These are phyloP conservation scores for Oryza nivara DNA, from an alignment of 176 grass and related monocot species.

Conservation along the genomic window DNA sequence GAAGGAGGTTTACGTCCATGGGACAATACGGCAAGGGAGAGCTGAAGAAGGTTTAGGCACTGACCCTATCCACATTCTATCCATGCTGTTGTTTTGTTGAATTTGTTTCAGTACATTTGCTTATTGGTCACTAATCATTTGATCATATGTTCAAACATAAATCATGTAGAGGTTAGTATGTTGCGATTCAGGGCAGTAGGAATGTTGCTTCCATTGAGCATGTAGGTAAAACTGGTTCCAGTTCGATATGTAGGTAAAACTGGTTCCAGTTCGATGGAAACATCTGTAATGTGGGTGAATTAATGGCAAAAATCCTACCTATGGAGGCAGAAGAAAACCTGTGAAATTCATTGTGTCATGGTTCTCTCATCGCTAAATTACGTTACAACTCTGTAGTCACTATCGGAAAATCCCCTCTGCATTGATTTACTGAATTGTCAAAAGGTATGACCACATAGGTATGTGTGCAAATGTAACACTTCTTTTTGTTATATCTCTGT, in stretches of 20 bases:
- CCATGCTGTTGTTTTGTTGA: conserved; percentile 14
- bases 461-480: conserved; percentile 30
- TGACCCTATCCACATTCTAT: neutral
- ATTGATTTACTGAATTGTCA: neutral
- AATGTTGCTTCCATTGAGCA: neutral
- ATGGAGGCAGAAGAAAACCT: neutral
- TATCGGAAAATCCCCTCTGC: neutral
- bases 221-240: neutral
- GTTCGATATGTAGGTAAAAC: neutral
- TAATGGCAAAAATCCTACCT: neutral
- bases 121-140: conserved; percentile 17
- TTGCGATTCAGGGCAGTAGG: neutral
- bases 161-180: neutral
- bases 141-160: neutral
- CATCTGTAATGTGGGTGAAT: neutral
- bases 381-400: neutral
- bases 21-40: conserved; percentile 77
- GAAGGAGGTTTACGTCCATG: conserved; percentile 80
- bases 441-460: conserved; percentile 17
- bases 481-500: conserved; percentile 9
- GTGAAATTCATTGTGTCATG: neutral
- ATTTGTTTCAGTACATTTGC: neutral
- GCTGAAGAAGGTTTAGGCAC: conserved; percentile 61
- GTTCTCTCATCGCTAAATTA: conserved; percentile 1
- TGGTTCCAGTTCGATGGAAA: neutral